A percentile compares a stretch with the other conserved stretches of the same genome.
Evolutionary conservation across 805 yeast genomes (phyloP).

Genomic region (Isabelozyma heimii): DNA sequence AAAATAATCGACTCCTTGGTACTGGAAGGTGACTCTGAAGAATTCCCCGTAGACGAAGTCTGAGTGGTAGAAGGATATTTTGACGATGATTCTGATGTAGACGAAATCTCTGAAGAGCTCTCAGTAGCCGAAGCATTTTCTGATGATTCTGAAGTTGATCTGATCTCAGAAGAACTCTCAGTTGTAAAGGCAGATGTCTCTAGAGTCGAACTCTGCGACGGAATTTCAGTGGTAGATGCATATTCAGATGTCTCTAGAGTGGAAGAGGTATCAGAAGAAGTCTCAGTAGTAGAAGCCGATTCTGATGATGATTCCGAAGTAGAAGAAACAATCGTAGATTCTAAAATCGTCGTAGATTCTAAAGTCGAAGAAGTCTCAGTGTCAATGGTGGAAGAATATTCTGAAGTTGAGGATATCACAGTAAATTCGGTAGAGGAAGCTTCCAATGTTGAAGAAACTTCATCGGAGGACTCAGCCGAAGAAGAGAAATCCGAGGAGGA

Average conservation of each 20-base stretch:
- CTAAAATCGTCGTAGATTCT: not conserved
- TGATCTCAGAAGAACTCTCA: constrained; percentile 8
- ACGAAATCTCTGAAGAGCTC: not conserved
- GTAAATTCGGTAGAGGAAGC: not conserved
- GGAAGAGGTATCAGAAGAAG: not conserved
- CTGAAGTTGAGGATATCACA: not conserved
- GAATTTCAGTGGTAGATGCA: not conserved
- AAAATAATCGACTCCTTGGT: not conserved
- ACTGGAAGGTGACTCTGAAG: not conserved
- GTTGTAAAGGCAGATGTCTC: not conserved
- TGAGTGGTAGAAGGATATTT: constrained; percentile 4
- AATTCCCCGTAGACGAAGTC: constrained; percentile 7
- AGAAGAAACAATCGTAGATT: not conserved
- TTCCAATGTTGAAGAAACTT: not conserved
- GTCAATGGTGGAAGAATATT: not conserved
- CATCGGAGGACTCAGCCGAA: not conserved
- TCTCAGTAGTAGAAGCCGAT: not conserved
- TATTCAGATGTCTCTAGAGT: not conserved
- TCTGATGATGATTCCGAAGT: not conserved
- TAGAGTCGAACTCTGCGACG: not conserved
- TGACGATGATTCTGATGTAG: not conserved
- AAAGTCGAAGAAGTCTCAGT: too few species aligned
- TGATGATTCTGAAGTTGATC: not conserved
- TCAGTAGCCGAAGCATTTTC: not conserved
- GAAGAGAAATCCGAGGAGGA: not conserved